Percentiles rank a stretch among this genome's conserved stretches.
These are phyloP conservation scores for Gamsiella multidivaricata DNA, from an alignment of 192 early-diverging fungal species.

Conservation along the genomic window DNA sequence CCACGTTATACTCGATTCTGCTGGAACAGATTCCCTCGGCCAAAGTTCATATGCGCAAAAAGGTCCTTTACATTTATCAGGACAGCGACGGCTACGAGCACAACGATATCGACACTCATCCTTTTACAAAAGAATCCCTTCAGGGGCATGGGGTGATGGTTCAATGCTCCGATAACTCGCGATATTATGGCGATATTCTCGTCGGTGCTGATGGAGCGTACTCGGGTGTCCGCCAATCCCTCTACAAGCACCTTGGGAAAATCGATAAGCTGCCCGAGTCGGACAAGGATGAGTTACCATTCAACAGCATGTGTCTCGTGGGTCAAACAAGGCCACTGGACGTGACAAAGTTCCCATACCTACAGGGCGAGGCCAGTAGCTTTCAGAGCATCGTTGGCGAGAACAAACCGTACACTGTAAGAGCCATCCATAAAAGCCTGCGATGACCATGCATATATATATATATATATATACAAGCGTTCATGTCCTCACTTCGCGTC, in stretches of 20 bases:
- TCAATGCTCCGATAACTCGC: conserved; percentile 4
- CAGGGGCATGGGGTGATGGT: neutral
- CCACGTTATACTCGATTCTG: neutral
- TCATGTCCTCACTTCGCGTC: too few relatives aligned
- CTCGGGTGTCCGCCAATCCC: conserved; percentile 15
- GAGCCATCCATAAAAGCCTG: neutral
- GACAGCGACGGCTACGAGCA: neutral
- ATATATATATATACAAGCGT: neutral
- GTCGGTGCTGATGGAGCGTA: too few relatives aligned
- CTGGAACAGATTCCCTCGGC: neutral
- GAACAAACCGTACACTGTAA: conserved; percentile 15
- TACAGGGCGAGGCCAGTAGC: neutral
- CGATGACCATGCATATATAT: too few relatives aligned
- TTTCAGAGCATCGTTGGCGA: conserved; percentile 1
- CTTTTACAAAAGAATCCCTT: neutral
- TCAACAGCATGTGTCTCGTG: conserved; percentile 7
- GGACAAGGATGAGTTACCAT: neutral
- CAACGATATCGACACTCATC: too few relatives aligned
- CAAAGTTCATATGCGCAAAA: neutral
- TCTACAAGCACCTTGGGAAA: neutral
- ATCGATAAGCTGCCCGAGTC: neutral
- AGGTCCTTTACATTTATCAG: neutral
- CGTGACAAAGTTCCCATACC: conserved; percentile 1
- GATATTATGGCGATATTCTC: conserved; percentile 5
- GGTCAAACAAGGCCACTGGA: conserved; percentile 14